Percentiles rank a stretch among this genome's conserved stretches.
Conservation (phyloP, 768 basidiomycete genomes). For the Epithele typhae region DNA sequence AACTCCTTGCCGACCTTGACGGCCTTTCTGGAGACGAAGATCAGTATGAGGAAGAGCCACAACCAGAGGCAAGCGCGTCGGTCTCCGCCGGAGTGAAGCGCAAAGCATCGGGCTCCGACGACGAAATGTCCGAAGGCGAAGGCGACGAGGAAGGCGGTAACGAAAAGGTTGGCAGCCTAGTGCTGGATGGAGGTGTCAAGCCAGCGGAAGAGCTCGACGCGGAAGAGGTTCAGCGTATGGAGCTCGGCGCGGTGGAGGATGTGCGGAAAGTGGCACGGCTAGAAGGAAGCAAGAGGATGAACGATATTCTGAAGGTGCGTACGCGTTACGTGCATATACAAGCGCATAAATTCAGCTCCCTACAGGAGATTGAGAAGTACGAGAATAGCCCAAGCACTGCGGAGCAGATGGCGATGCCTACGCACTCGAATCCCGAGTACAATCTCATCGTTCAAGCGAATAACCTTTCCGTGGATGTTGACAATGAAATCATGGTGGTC, state of each 20-base stretch:
- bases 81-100: constrained; percentile 49
- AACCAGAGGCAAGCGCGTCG: constrained; percentile 23
- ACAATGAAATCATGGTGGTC: constrained; percentile 95
- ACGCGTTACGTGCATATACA: constrained; percentile 1
- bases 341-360: background rate
- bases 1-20: constrained; percentile 89
- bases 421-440: constrained; percentile 93
- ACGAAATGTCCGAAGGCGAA: constrained; percentile 51
- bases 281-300: constrained; percentile 82
- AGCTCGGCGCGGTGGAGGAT: constrained; percentile 79
- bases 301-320: constrained; percentile 75
- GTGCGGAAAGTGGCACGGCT: constrained; percentile 87
- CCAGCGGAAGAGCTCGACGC: constrained; percentile 96
- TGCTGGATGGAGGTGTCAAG: constrained; percentile 81
- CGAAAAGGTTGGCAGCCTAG: constrained; percentile 48
- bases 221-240: constrained; percentile 94
- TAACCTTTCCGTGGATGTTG: constrained; percentile 95
- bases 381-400: constrained; percentile 73
- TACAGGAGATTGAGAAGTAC: constrained; percentile 90
- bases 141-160: constrained; percentile 37
- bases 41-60: constrained; percentile 42
- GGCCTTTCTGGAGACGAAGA: constrained; percentile 65
- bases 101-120: constrained; percentile 54
- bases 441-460: constrained; percentile 95
- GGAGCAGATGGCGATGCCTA: constrained; percentile 72